Base-by-base conservation (phyloP, 257 asterid genomes). In the Galeopsis tetrahit region DNA sequence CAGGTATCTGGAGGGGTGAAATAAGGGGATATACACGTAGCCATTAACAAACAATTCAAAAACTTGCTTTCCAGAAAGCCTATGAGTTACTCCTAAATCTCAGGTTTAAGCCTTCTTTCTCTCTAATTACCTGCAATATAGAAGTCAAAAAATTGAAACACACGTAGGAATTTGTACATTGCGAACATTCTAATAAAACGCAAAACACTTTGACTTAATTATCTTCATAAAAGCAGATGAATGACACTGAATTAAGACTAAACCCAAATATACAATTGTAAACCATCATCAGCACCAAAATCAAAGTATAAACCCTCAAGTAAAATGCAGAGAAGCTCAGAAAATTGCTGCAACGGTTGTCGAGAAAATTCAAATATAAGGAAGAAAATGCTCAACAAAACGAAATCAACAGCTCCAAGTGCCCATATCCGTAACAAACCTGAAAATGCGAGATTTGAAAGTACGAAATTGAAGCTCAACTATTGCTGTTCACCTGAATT, bases 1-100 rank as follows among this genome's bases (percentile, higher is more conserved):
- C 85, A 80, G 40, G 88, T 79, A 68, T 90, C 90, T 21, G 83
- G 85, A 71, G 93, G 82, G 56, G 73, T 81, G 60, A 87, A 82
- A 81, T 71, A 88, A 52, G 95, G 84, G 36, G 93, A 77, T 42
- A 78, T 77, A 73, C 95, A 80, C 4, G 84, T 57, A 70, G 93
- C 90, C 98, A 93, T 93, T 55, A 35, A 63, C 61, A 60, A 34
- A 65, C 10, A 76, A 38, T 33, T 76, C 66, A 69, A 75, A 69
- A 73, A 51, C 9, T 15, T 21, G 38, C 33, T 65, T 49, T 33
- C n/a, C 68, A 63, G 67, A 63, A 39, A 63, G 62, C 74, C 36
- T 14, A 77, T 32, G 32, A 64, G 67, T 21, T 21, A 0, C 28
- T 21, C 28, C 74, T 64, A 59, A 63, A 13, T 58, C 17, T 73